Evolutionary conservation across 2,329 filamentous ascomycete species (phyloP), one percentile per base, ranked within the genome.

Genomic region (Eutypa lata): DNA sequence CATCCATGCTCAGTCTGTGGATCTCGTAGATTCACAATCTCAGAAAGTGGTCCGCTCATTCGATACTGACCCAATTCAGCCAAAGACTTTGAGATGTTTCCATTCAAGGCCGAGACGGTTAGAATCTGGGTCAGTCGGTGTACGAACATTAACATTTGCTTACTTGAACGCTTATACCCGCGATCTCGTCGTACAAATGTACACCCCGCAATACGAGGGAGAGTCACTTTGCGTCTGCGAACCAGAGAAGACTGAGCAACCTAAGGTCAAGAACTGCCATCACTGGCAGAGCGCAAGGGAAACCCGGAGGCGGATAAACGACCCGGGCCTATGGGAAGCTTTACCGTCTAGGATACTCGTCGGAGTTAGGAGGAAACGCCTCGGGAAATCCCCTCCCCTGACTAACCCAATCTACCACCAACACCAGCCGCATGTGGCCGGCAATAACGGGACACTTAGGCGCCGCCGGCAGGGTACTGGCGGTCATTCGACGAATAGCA

Each of bases 321-420:
- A 86, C 37, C 85, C 86, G 0, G 88, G 88, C 0, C 66, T 72
- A 0, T 91, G 87, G 87, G 81, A 86, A 55, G 73, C 82, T 1
- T 73, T 89, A 7, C 74, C 77, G 0, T 79, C 78, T 31, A 82
- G 84, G 0, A 81, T 80, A 51, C 73, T 89, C 10, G 73, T 89
- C 1, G 88, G 88, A 0, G 74, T 90, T 13, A 76, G 87, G 28
- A 80, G 70, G 56, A 75, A 74, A 56, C 61, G 61, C 19, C 61
- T 62, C 54, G 46, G 59, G 7, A 65, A 65, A 38, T 52, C 58
- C 43, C 38, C 55, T 38, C 45, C 54, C n/a, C 59, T 61, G 19
- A 52, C 47, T 16, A 54, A 56, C 44, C 53, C 51, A 40, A 54
- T 48, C 49, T 59, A 55, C 38, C 53, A 54, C 22, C 53, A 54